These are phyloP conservation scores for Bacterosira constricta DNA, from an alignment of 108 stramenopile genomes.

Conservation along the genomic window DNA sequence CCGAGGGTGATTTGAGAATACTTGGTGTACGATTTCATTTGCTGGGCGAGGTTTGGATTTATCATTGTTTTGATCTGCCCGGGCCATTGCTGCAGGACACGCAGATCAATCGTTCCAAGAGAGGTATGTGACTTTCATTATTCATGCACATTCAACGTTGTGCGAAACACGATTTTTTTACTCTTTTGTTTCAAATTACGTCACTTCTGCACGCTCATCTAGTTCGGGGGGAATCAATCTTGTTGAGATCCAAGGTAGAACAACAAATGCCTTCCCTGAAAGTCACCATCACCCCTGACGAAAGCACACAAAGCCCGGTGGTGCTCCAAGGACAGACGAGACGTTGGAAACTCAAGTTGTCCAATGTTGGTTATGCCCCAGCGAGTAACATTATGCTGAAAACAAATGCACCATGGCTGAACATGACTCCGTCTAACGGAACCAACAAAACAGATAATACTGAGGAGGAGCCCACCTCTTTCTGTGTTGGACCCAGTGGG, in stretches of 20 bases:
- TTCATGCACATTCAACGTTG: background rate
- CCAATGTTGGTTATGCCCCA: conserved; percentile 82
- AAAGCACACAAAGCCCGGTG: conserved; percentile 26
- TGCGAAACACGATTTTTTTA: background rate
- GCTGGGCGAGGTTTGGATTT: conserved; percentile 79
- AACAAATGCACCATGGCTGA: conserved; percentile 85
- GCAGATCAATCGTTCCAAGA: conserved; percentile 60
- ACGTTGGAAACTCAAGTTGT: conserved; percentile 72
- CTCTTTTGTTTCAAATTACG: background rate
- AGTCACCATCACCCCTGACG: conserved; percentile 34
- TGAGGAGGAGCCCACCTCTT: conserved; percentile 44
- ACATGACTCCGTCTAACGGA: conserved; percentile 34
- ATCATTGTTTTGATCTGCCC: conserved; percentile 68
- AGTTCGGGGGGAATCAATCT: conserved; percentile 68
- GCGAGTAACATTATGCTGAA: conserved; percentile 70
- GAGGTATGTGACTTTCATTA: conserved; percentile 31
- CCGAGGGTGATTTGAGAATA: conserved; percentile 76
- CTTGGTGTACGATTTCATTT: conserved; percentile 76
- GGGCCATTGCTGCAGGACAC: conserved; percentile 79
- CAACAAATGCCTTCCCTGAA: conserved; percentile 81
- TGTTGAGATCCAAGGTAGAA: conserved; percentile 72
- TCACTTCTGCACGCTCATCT: background rate
- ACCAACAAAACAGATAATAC: conserved; percentile 14
- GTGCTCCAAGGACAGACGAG: conserved; percentile 79
- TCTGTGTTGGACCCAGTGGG: conserved; percentile 82